Conservation (phyloP, 257 asterid genomes). For the Linaria vulgaris region DNA sequence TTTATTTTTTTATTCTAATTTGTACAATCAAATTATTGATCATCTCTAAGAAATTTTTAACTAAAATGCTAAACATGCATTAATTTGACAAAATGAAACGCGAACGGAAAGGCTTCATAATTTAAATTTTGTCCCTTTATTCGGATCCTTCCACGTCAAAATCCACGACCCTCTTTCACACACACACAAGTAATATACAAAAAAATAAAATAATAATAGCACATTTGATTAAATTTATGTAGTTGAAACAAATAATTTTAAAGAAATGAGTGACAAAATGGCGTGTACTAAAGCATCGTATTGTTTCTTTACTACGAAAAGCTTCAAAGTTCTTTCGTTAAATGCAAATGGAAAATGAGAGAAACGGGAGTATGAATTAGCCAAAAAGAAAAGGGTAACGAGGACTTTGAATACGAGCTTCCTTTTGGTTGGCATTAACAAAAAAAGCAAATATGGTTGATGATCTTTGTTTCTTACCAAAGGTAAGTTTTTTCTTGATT, state of each 20-base stretch:
- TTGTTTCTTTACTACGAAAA: conserved; percentile 39
- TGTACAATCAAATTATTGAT: no score
- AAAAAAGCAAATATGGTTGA: conserved; percentile 53
- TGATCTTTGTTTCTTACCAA: conserved; percentile 51
- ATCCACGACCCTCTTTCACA: not conserved
- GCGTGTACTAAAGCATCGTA: conserved; percentile 3
- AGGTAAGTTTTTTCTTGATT: conserved; percentile 50
- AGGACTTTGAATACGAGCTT: conserved; percentile 42
- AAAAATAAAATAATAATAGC: conserved; percentile 17
- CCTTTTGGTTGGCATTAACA: conserved; percentile 28
- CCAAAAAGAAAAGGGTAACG: conserved; percentile 43
- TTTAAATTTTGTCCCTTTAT: not conserved
- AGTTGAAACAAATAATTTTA: not conserved
- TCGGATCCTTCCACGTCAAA: conserved; percentile 28
- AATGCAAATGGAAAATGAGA: conserved; percentile 9
- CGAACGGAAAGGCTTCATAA: conserved; percentile 29
- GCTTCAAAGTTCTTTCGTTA: conserved; percentile 15
- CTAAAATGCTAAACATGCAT: conserved; percentile 6
- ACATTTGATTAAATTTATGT: conserved; percentile 39
- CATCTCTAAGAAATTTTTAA: not conserved
- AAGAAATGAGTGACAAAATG: no score
- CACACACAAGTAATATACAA: conserved; percentile 15
- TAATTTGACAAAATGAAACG: conserved; percentile 32
- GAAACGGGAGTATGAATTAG: conserved; percentile 33
- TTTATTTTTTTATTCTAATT: no score